These are phyloP conservation scores for Teratosphaeria epicoccoides DNA, from an alignment of 2,329 filamentous ascomycete genomes.

Conservation along the genomic window DNA sequence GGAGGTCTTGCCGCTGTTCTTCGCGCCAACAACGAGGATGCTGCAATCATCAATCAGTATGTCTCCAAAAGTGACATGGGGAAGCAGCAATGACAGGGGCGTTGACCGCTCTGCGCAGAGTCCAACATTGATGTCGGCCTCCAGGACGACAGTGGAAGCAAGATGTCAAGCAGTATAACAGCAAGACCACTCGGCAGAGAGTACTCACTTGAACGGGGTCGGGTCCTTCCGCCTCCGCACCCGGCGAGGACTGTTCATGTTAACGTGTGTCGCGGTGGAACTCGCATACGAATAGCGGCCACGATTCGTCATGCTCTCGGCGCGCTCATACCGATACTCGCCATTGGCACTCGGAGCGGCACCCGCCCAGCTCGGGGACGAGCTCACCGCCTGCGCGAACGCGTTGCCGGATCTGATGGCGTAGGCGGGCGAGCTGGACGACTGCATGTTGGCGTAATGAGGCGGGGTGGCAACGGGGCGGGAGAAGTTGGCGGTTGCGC, in stretches of 20 bases:
- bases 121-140: no score
- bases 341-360: slow-evolving; percentile 30
- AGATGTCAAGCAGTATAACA: neutral
- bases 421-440: slow-evolving; percentile 19
- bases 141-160: no score
- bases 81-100: neutral
- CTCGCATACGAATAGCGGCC: slow-evolving; percentile 94
- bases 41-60: slow-evolving; percentile 37
- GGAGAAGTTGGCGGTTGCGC: slow-evolving; percentile 24
- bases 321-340: slow-evolving; percentile 53
- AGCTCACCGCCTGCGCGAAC: slow-evolving; percentile 10
- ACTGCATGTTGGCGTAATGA: slow-evolving; percentile 7
- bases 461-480: slow-evolving; percentile 15
- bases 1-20: slow-evolving; percentile 84
- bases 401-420: slow-evolving; percentile 15
- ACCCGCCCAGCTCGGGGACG: slow-evolving; percentile 11
- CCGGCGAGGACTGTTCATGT: slow-evolving; percentile 83
- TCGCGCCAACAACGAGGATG: slow-evolving; percentile 79
- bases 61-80: neutral
- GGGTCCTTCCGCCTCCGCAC: slow-evolving; percentile 93
- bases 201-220: slow-evolving; percentile 90
- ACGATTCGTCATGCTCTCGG: slow-evolving; percentile 93
- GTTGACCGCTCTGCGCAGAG: no score
- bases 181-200: neutral
- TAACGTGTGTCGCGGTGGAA: slow-evolving; percentile 75